A percentile compares a stretch with the other conserved stretches of the same genome.
Conservation (phyloP, 305 asterid genomes). For the Rubia peregrina region DNA sequence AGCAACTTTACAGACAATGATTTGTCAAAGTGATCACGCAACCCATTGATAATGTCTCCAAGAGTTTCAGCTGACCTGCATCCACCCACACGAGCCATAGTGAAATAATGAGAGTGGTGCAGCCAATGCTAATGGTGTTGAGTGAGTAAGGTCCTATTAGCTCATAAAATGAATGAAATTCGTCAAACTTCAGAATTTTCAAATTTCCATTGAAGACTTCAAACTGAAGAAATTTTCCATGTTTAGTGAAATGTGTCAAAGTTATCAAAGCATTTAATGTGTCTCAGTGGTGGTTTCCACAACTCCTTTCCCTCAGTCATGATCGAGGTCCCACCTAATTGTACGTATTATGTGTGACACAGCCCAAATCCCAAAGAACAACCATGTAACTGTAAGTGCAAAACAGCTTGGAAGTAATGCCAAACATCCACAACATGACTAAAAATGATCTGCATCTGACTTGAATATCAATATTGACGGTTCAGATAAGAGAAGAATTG, state of each 20-base stretch:
- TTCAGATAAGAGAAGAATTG: neutral
- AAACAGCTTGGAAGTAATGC: neutral
- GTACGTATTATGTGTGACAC: neutral
- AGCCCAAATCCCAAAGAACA: neutral
- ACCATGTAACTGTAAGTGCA: neutral
- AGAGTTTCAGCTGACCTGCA: constrained; percentile 45
- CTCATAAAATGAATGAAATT: neutral
- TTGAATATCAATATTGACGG: neutral
- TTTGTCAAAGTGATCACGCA: constrained; percentile 59
- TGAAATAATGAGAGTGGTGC: neutral
- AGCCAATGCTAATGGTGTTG: neutral
- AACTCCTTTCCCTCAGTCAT: neutral
- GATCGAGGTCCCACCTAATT: neutral
- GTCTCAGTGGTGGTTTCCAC: neutral
- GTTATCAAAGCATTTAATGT: neutral
- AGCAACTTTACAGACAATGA: constrained; percentile 66
- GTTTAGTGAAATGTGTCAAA: neutral
- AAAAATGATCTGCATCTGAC: neutral
- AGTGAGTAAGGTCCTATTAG: neutral
- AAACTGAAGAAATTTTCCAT: neutral
- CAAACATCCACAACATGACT: neutral
- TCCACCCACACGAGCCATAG: constrained; percentile 15
- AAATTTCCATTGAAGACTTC: neutral
- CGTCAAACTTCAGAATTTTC: neutral
- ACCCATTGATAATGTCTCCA: constrained; percentile 46